Base-by-base conservation (phyloP, 1,139 yeast species). In the Nakaseomyces bracarensis region DNA sequence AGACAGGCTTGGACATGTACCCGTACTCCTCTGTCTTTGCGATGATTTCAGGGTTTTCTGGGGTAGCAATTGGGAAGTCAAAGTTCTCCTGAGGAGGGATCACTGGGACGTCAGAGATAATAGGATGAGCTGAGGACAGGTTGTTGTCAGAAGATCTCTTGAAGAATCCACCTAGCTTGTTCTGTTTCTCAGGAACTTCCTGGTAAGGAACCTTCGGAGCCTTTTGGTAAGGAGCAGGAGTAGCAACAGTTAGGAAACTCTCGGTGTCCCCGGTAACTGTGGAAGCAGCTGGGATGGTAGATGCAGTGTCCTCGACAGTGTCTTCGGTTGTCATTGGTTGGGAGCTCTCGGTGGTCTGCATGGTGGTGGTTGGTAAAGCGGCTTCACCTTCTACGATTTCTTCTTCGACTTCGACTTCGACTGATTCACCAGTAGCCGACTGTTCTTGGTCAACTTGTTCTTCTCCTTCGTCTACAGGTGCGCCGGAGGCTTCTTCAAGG, bases 1-100 rank as follows among this genome's bases (percentile, higher is more conserved):
- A 54, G 7, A 60, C 50, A 1, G 58, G 55, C 44, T 57, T 57
- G 9, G 63, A 55, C 16, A 59, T 38, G 40, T 52, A 46, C 10
- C 61, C 60, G 34, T 37, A 49, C n/a, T 51, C 46, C 13, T 48
- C 49, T 3, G 59, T 50, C 28, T 49, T 52, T 11, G 58, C 57
- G 9, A 60, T 46, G 20, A 42, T 27, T 42, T 60, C 64, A 6
- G 57, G 60, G 26, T 57, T 53, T 15, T 57, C 55, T 3, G 61
- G 60, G 8, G 59, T 51, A 1, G 64, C 63, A 13, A 50, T 41
- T 20, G 59, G 61, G 35, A 33, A 33, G 18, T 33, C 36, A 18
- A 33, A 13, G 47, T 43, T 8, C 40, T 38, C n/a, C 36, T 33
- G 36, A 5, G 25, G 13, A 4, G 36, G 37, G 40, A 33, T 21